phyloP scores from a whole-genome alignment of 495 filamentous ascomycete species.

The Tricharina praecox region DNA sequence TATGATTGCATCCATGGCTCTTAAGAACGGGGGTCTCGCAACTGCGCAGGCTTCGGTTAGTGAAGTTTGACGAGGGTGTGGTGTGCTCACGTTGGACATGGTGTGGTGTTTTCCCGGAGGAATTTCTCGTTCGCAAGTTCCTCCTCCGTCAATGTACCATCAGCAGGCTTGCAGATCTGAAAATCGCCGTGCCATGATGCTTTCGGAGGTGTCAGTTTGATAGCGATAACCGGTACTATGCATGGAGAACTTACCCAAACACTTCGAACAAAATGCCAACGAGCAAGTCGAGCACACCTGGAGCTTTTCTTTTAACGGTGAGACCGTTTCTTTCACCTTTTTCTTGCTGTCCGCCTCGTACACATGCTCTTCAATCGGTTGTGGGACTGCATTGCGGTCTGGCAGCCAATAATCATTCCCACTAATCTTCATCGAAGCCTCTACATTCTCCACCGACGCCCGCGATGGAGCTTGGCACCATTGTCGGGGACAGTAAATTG shows the following conservation, averaged over 20 bases:
- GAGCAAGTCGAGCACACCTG: slow-evolving; percentile 75
- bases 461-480: slow-evolving; percentile 91
- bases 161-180: slow-evolving; percentile 40
- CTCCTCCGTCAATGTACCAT: slow-evolving; percentile 55
- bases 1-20: slow-evolving; percentile 90
- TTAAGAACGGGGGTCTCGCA: slow-evolving; percentile 73
- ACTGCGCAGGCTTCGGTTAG: no score
- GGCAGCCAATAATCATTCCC: slow-evolving; percentile 36
- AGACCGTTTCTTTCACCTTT: not conserved
- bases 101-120: slow-evolving; percentile 58
- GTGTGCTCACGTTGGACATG: slow-evolving; percentile 92
- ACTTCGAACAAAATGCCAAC: slow-evolving; percentile 77
- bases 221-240: no score
- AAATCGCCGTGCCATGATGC: slow-evolving; percentile 79
- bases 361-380: not conserved
- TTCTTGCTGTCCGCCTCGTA: not conserved
- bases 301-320: slow-evolving; percentile 29
- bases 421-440: slow-evolving; percentile 31
- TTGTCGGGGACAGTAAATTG: slow-evolving; percentile 79
- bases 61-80: no score
- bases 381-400: slow-evolving; percentile 27
- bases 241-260: slow-evolving; percentile 28
- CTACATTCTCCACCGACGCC: slow-evolving; percentile 38
- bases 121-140: slow-evolving; percentile 75
- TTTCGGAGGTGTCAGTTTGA: slow-evolving; percentile 14